phyloP scores from a whole-genome alignment of 805 yeast genomes.

The Nakazawaea siamensis region DNA sequence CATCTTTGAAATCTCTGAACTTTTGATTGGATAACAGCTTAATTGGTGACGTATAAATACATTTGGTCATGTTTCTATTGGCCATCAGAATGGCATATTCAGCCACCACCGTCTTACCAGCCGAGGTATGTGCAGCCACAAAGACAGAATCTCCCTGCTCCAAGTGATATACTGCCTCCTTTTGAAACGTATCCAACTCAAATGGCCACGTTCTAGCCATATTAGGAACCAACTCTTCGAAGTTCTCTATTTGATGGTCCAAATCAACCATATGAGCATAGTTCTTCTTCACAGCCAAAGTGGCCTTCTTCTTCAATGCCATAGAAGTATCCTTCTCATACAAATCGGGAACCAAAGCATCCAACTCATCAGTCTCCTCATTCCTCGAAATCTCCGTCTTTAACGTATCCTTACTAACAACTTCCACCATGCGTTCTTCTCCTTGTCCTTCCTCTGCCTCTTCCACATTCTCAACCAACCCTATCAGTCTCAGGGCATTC shows the following conservation, averaged over 20 bases:
- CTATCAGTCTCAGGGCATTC: neutral
- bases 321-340: slow-evolving; percentile 11
- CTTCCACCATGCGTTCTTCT: no score
- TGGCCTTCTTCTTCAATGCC: neutral
- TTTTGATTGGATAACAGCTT: slow-evolving; percentile 87
- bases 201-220: slow-evolving; percentile 96
- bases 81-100: slow-evolving; percentile 99
- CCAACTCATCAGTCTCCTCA: slow-evolving; percentile 18
- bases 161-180: slow-evolving; percentile 91
- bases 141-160: slow-evolving; percentile 98
- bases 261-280: slow-evolving; percentile 97
- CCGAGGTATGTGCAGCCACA: slow-evolving; percentile 98
- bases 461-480: neutral
- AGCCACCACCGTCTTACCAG: slow-evolving; percentile 97
- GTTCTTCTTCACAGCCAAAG: slow-evolving; percentile 28
- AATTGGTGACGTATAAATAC: slow-evolving; percentile 93
- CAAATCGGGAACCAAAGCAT: slow-evolving; percentile 18
- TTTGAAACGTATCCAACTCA: slow-evolving; percentile 89
- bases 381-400: no score
- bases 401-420: neutral
- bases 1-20: slow-evolving; percentile 77
- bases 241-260: slow-evolving; percentile 75
- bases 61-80: slow-evolving; percentile 89
- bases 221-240: slow-evolving; percentile 80
- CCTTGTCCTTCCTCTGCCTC: neutral